phyloP scores from a whole-genome alignment of 768 basidiomycete genomes.

The Boletus sp. region DNA sequence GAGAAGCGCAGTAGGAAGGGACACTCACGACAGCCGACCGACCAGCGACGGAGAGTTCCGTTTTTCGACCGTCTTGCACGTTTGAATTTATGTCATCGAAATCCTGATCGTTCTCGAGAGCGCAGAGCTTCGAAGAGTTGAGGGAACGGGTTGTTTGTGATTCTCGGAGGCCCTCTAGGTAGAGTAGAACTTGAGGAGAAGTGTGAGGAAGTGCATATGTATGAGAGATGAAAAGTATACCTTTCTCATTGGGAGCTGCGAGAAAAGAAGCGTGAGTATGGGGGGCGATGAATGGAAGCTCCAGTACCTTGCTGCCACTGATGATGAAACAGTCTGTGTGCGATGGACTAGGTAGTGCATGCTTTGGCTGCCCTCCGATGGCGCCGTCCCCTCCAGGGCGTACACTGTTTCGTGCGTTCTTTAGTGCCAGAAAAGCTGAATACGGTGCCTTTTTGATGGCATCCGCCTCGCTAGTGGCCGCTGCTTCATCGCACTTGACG shows the following conservation, averaged over 20 bases:
- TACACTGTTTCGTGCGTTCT: too few relatives aligned
- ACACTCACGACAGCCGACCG: constrained; percentile 24
- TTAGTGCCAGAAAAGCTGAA: too few relatives aligned
- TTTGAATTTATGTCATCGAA: constrained; percentile 54
- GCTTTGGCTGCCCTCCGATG: too few relatives aligned
- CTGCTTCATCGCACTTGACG: too few relatives aligned
- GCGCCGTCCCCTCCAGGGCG: too few relatives aligned
- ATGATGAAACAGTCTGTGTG: too few relatives aligned
- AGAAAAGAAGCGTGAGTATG: constrained; percentile 4
- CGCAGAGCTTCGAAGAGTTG: constrained; percentile 39
- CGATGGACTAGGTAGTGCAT: too few relatives aligned
- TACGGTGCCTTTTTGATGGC: too few relatives aligned
- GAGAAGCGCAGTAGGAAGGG: constrained; percentile 12
- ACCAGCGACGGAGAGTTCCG: constrained; percentile 50
- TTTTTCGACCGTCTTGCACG: constrained; percentile 60
- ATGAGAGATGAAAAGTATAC: constrained; percentile 31
- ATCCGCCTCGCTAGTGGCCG: too few relatives aligned
- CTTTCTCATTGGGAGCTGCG: constrained; percentile 73
- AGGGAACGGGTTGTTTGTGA: constrained; percentile 34
- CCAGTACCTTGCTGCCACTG: too few relatives aligned
- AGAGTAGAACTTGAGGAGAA: constrained; percentile 51
- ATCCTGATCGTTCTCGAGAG: constrained; percentile 36
- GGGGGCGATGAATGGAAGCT: neutral
- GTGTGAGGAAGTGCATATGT: constrained; percentile 3
- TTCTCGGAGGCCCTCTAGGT: constrained; percentile 61